Evolutionary conservation across 73 alveolate species (phyloP).

Genomic region (Tetrahymena borealis): DNA sequence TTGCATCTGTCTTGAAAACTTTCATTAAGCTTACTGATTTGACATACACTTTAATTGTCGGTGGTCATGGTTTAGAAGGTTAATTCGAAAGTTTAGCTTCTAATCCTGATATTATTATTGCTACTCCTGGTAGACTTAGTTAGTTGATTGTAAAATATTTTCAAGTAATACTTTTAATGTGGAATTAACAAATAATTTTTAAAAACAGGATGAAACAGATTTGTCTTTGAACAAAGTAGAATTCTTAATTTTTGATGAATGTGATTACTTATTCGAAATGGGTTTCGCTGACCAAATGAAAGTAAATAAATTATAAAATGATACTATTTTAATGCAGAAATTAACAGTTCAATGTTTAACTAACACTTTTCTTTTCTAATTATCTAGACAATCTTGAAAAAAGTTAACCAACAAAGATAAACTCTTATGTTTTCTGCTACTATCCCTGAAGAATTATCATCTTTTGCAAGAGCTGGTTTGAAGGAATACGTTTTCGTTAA

Average conservation of each 20-base stretch:
- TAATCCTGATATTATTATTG: constrained; percentile 96
- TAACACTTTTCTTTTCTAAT: too few species aligned
- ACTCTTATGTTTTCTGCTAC: constrained; percentile 93
- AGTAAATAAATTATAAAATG: constrained; percentile 39
- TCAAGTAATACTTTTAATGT: background rate
- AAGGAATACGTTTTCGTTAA: constrained; percentile 85
- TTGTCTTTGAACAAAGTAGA: constrained; percentile 62
- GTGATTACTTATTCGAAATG: constrained; percentile 93
- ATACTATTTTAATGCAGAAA: too few species aligned
- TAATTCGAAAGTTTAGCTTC: constrained; percentile 87
- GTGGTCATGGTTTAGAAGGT: constrained; percentile 94
- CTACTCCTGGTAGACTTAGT: constrained; percentile 98
- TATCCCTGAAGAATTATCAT: constrained; percentile 79
- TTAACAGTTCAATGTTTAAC: too few species aligned
- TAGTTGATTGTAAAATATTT: constrained; percentile 82
- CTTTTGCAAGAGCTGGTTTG: constrained; percentile 89
- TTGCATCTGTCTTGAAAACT: constrained; percentile 73
- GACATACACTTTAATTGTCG: constrained; percentile 78
- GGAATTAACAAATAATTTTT: background rate
- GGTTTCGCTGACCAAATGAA: constrained; percentile 90
- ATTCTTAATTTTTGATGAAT: constrained; percentile 91
- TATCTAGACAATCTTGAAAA: constrained; percentile 12
- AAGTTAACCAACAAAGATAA: constrained; percentile 75
- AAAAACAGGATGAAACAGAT: background rate
- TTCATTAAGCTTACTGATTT: constrained; percentile 80